Evolutionary conservation across 1,284 basidiomycete species (phyloP).

Genomic region (Pseudozyma sp.): DNA sequence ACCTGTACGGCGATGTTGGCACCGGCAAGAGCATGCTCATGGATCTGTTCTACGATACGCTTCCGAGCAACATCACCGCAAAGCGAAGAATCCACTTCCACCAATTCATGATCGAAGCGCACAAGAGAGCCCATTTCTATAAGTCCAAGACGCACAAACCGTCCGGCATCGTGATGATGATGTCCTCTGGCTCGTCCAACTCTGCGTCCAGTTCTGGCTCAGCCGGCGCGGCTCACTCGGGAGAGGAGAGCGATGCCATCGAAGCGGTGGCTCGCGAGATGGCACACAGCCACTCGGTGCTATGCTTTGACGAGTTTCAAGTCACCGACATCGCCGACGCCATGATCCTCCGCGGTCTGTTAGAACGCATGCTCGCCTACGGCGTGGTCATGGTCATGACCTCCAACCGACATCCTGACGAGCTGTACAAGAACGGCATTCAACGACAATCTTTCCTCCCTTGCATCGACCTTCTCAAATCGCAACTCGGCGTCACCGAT

Average conservation of each 20-base stretch:
- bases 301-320: constrained; percentile 99
- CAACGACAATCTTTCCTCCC: constrained; percentile 96
- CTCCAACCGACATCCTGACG: constrained; percentile 96
- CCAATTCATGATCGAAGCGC: constrained; percentile 96
- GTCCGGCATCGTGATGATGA: constrained; percentile 65
- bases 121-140: constrained; percentile 85
- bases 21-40: constrained; percentile 96
- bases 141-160: constrained; percentile 63
- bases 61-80: constrained; percentile 79
- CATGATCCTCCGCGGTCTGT: constrained; percentile 91
- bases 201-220: constrained; percentile 3
- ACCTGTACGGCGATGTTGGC: constrained; percentile 97
- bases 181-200: constrained; percentile 26
- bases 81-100: constrained; percentile 91
- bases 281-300: constrained; percentile 76
- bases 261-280: constrained; percentile 88
- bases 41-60: constrained; percentile 92
- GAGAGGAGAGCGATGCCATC: constrained; percentile 79
- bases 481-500: constrained; percentile 85
- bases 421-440: constrained; percentile 98
- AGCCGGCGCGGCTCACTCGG: constrained; percentile 16
- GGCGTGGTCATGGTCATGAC: constrained; percentile 96
- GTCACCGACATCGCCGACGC: constrained; percentile 98
- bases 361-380: constrained; percentile 85
- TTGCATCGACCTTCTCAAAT: constrained; percentile 91